phyloP scores from a whole-genome alignment of 2,329 filamentous ascomycete genomes.

The Akanthomyces dipterigenus region DNA sequence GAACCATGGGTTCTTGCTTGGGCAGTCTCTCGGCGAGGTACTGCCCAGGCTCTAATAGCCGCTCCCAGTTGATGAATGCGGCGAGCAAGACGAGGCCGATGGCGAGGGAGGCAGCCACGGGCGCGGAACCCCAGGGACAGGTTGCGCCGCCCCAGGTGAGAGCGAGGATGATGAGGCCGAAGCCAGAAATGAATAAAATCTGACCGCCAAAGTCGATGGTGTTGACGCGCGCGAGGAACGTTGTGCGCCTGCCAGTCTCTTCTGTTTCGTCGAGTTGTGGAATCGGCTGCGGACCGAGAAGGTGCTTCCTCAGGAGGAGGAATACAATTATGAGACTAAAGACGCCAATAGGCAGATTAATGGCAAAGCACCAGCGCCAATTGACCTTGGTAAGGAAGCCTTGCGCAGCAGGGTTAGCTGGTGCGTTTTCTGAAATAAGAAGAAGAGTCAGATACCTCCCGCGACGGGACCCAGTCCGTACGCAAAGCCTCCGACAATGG shows the following conservation, averaged over 20 bases:
- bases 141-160: slow-evolving; percentile 50
- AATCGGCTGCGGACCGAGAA: slow-evolving; percentile 46
- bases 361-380: slow-evolving; percentile 63
- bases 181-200: slow-evolving; percentile 47
- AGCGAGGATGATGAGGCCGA: slow-evolving; percentile 47
- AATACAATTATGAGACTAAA: slow-evolving; percentile 47
- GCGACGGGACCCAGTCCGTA: slow-evolving; percentile 57
- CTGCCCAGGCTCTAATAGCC: slow-evolving; percentile 44
- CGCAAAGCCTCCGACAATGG: slow-evolving; percentile 50
- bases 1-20: slow-evolving; percentile 55
- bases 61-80: slow-evolving; percentile 44
- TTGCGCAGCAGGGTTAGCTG: slow-evolving; percentile 8
- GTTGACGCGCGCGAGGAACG: slow-evolving; percentile 39
- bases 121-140: slow-evolving; percentile 43
- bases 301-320: slow-evolving; percentile 50
- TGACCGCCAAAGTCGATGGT: slow-evolving; percentile 52
- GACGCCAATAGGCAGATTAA: slow-evolving; percentile 51
- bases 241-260: slow-evolving; percentile 24
- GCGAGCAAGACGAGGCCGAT: slow-evolving; percentile 35
- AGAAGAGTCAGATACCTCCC: slow-evolving; percentile 34
- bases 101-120: slow-evolving; percentile 43
- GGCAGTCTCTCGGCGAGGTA: slow-evolving; percentile 42
- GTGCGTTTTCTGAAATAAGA: no score
- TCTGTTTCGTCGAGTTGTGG: slow-evolving; percentile 37
- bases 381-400: slow-evolving; percentile 44